A percentile compares a stretch with the other conserved stretches of the same genome.
These are phyloP conservation scores for Phytophthora crassamura DNA, from an alignment of 352 stramenopile species.

Conservation along the genomic window DNA sequence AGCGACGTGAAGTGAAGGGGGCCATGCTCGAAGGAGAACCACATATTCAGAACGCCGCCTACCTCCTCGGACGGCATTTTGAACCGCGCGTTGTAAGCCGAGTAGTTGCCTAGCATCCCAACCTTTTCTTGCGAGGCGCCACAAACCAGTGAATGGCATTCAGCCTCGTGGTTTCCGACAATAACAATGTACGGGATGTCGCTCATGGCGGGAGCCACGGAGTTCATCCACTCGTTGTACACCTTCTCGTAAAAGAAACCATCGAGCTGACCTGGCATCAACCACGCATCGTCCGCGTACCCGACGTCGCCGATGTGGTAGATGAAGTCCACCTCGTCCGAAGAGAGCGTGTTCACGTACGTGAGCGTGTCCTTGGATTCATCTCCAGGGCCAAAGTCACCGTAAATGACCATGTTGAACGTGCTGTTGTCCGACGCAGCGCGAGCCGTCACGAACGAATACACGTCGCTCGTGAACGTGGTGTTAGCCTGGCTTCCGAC, in stretches of 20 bases:
- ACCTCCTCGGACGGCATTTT: constrained; percentile 80
- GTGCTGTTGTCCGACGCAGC: constrained; percentile 14
- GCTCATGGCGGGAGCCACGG: constrained; percentile 51
- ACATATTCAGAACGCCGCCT: constrained; percentile 75
- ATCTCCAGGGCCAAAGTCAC: constrained; percentile 49
- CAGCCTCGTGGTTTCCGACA: constrained; percentile 86
- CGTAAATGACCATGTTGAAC: constrained; percentile 61
- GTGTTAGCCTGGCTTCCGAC: constrained; percentile 24
- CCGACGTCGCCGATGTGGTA: constrained; percentile 74
- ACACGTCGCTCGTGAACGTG: constrained; percentile 28
- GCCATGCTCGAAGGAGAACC: constrained; percentile 89
- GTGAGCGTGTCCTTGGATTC: constrained; percentile 36
- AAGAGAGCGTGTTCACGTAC: constrained; percentile 48
- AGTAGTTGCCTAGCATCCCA: constrained; percentile 73
- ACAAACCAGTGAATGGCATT: constrained; percentile 79
- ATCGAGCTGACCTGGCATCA: constrained; percentile 33
- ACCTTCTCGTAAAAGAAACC: constrained; percentile 86
- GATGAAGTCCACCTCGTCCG: constrained; percentile 47
- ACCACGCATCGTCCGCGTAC: constrained; percentile 41
- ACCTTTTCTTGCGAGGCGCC: constrained; percentile 44
- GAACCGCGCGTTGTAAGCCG: constrained; percentile 84
- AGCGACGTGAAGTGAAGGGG: constrained; percentile 83
- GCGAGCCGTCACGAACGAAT: constrained; percentile 32
- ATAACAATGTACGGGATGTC: constrained; percentile 80
- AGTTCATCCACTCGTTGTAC: constrained; percentile 85